Evolutionary conservation across 106 monocot genomes (phyloP).

Genomic region (Dendrobium nobile): DNA sequence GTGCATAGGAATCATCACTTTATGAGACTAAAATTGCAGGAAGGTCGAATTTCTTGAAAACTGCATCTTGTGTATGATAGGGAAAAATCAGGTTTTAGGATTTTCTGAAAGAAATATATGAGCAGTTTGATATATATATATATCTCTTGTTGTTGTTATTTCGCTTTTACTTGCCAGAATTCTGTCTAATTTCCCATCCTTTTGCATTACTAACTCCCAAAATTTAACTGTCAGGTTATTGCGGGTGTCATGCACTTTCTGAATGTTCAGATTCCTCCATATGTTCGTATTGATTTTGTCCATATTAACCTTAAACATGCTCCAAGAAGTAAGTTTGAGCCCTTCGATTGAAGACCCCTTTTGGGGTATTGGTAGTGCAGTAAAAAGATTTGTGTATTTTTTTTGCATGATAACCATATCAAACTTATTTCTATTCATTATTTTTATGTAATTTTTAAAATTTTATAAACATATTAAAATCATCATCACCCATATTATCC

Average conservation of each 20-base stretch:
- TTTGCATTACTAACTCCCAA: conserved; percentile 1
- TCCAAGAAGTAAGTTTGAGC: conserved; percentile 54
- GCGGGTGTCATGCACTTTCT: conserved; percentile 69
- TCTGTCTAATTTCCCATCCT: neutral
- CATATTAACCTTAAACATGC: conserved; percentile 59
- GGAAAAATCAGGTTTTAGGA: neutral
- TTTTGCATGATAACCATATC: neutral
- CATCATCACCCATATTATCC: neutral
- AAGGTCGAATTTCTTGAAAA: neutral
- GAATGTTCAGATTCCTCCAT: conserved; percentile 80
- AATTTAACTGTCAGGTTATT: conserved; percentile 55
- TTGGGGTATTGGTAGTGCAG: neutral
- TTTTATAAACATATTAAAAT: neutral
- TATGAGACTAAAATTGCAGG: neutral
- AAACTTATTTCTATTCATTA: neutral
- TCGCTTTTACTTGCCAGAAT: neutral
- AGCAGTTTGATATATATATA: neutral
- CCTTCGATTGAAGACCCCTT: neutral
- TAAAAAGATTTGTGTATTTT: neutral
- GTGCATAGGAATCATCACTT: neutral
- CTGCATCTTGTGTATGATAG: neutral
- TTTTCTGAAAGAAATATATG: neutral
- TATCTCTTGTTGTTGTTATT: neutral
- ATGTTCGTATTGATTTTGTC: conserved; percentile 80
- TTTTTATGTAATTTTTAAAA: neutral